Percentiles rank a stretch among this genome's conserved stretches.
Evolutionary conservation across 768 basidiomycete species (phyloP).

Genomic region (Rhizopogon roseolus): DNA sequence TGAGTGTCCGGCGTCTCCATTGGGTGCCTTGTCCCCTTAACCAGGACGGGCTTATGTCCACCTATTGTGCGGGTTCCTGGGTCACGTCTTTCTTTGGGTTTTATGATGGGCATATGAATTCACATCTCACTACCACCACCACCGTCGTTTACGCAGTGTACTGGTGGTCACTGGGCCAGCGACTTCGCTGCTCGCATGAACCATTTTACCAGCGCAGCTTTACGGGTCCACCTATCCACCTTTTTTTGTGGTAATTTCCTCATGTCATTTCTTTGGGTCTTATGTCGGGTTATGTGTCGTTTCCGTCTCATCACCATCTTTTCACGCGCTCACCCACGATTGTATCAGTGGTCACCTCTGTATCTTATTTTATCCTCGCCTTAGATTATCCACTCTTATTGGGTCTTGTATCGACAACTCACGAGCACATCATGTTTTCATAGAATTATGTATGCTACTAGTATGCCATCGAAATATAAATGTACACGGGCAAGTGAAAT

Average conservation of each 20-base stretch:
- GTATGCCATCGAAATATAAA: background rate
- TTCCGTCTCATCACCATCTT: too few species aligned
- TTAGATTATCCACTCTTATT: background rate
- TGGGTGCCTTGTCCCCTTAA: too few species aligned
- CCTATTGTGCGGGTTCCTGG: too few species aligned
- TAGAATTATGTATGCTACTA: slow-evolving; percentile 2
- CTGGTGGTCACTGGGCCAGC: background rate
- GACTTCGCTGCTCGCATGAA: too few species aligned
- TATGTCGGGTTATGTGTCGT: too few species aligned
- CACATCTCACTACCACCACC: background rate
- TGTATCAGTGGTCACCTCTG: background rate
- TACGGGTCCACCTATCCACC: too few species aligned
- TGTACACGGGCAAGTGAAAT: background rate
- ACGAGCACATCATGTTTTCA: background rate
- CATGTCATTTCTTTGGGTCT: too few species aligned
- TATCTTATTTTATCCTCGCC: slow-evolving; percentile 12
- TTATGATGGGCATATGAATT: background rate
- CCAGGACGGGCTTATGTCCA: background rate
- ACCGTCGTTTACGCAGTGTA: background rate
- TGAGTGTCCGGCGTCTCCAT: background rate
- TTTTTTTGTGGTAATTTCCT: too few species aligned
- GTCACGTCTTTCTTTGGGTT: background rate
- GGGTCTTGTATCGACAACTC: background rate
- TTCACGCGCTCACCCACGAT: too few species aligned
- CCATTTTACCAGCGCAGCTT: too few species aligned